Evolutionary conservation across 192 early-diverging fungal species (phyloP), one percentile per base, ranked within the genome.

Genomic region (Coemansia sp.): DNA sequence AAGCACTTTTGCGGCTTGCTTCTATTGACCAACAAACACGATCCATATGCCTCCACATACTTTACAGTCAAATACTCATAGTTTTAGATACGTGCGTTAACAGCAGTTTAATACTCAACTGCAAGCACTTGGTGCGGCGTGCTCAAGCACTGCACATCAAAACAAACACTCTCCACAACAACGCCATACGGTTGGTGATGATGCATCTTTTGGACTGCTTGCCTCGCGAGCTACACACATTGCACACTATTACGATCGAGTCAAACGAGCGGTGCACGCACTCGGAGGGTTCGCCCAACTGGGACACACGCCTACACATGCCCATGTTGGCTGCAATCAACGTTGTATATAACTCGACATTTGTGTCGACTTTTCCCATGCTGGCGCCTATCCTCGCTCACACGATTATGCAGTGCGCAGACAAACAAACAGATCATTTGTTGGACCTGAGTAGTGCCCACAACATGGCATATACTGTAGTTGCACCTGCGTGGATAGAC

Each of bases 401-500:
- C 17, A 10, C 44, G 19, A 49, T 60, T 48, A 17, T 12, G 6
- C 6, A 5, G 44, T 23, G 28, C 5, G 59, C 44, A 2, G n/a
- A n/a, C 15, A 60, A 48, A n/a, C 26, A 14, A 22, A 25, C 12
- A 48, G 22, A 5, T 5, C 5, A 26, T 17, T 26, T 48, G n/a
- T 28, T 49, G 44, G 23, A 46, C 14, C 15, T 17, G 10, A 8
- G 2, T 44, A 46, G 15, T 40, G 6, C 15, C 6, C 6, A 42
- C 44, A 40, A 20, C 10, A 15, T 14, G 20, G 31, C 44, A 8
- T 26, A 50, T 21, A 38, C 15, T 17, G n/a, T 58, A 12, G 64
- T 51, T 7, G 28, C 25, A 14, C 64, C 64, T 0, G 8, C 51
- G 21, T 65, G 64, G 64, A 40, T 59, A 22, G 36, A n/a, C 15